Evolutionary conservation across 345 rosid genomes (phyloP), one percentile per base, ranked within the genome.

Genomic region (Trapa bicornis): DNA sequence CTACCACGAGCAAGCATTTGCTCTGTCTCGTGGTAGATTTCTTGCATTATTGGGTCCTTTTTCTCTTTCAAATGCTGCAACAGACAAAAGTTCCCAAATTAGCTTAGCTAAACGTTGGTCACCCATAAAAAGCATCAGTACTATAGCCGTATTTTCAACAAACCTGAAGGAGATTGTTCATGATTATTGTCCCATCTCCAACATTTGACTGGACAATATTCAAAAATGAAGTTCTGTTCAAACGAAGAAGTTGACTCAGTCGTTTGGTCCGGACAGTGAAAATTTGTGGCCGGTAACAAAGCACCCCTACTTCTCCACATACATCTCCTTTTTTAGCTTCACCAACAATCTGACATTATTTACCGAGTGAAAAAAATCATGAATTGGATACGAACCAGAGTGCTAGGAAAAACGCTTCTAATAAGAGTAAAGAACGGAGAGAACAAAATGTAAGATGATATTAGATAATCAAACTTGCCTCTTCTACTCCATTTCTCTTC

Each of bases 111-210:
- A 35, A 37, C 41, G 43, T 67, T 42, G 22, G 29, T 61, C 36
- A 35, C 0, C 11, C 5, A 54, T 53, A 57, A 65, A 62, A 63
- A 54, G 60, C 35, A 5, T 35, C 61, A 36, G 37, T 50, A 36
- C 16, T 39, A 1, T 15, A 52, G 41, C 29, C 69, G 33, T 66
- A 47, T 64, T 22, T 5, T 52, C 35, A 67, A 60, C 75, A n/a
- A 33, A 85, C 98, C 87, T 89, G 89, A 75, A 93, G 96, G 72
- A 88, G 87, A 76, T 93, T 93, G 73, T 84, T 86, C 85, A 88
- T 87, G 70, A 93, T 90, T 37, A 90, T 79, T 37, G 96, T 85
- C 62, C 97, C 98, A 68, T 92, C 98, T 72, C 91, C 96, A 68
- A 89, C 90, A 72, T 84, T 92, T 65, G 97, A 80, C 72, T 86